phyloP scores from a whole-genome alignment of 75 land plant species.

The Pinus taeda region DNA sequence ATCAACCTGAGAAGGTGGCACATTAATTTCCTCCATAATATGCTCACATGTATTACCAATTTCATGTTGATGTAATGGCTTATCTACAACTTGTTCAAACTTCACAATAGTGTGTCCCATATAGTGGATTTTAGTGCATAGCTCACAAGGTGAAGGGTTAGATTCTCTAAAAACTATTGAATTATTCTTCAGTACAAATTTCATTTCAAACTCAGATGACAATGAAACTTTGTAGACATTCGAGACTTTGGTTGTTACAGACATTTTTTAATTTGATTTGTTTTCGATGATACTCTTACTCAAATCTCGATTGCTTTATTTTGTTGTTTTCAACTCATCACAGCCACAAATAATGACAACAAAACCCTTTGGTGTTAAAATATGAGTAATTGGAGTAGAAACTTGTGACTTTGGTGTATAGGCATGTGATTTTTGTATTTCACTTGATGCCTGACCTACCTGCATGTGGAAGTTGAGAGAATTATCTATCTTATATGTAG shows the following conservation, averaged over 20 bases:
- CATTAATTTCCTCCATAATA: slow-evolving; percentile 25
- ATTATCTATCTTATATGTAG: slow-evolving; percentile 7
- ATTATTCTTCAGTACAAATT: slow-evolving; percentile 4
- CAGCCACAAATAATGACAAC: background rate
- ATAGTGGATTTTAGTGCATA: background rate
- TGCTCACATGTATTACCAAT: slow-evolving; percentile 18
- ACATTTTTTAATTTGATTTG: background rate
- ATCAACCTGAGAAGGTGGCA: slow-evolving; percentile 14
- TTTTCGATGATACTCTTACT: slow-evolving; percentile 27
- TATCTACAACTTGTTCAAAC: slow-evolving; percentile 30
- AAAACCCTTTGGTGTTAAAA: background rate
- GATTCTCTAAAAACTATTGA: background rate
- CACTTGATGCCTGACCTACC: slow-evolving; percentile 4
- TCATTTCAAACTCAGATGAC: background rate
- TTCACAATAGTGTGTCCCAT: slow-evolving; percentile 14
- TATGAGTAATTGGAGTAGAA: slow-evolving; percentile 3
- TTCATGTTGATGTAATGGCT: slow-evolving; percentile 17
- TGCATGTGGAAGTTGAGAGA: slow-evolving; percentile 3
- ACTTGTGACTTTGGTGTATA: slow-evolving; percentile 12
- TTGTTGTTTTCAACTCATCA: slow-evolving; percentile 4
- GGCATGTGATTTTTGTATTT: background rate
- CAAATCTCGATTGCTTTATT: background rate
- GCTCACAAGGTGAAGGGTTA: background rate
- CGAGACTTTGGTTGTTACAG: background rate
- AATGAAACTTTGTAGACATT: background rate